These are phyloP conservation scores for Spizellomyces punctatus DNA, from an alignment of 192 early-diverging fungal genomes.

Conservation along the genomic window DNA sequence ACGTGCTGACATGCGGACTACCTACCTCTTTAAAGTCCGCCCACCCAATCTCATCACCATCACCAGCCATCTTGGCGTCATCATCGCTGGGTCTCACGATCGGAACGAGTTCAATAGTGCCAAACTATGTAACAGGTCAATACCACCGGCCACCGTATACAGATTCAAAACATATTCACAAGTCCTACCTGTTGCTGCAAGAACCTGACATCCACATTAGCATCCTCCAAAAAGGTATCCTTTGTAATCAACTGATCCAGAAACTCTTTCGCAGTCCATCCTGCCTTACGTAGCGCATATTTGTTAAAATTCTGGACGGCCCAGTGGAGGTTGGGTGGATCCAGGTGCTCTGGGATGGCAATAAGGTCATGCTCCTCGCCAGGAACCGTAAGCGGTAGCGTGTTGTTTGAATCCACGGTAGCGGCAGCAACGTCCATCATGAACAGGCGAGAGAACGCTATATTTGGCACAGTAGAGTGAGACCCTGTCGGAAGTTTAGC, in stretches of 20 bases:
- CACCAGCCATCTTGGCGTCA: slow-evolving; percentile 26
- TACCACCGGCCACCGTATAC: not conserved
- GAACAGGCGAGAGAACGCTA: slow-evolving; percentile 31
- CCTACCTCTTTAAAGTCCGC: slow-evolving; percentile 6
- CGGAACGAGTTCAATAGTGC: slow-evolving; percentile 12
- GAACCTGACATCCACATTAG: slow-evolving; percentile 24
- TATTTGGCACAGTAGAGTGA: not conserved
- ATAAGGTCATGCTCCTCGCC: not conserved
- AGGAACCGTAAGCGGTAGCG: not conserved
- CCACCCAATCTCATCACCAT: slow-evolving; percentile 8
- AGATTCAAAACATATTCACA: not conserved
- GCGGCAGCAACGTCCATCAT: slow-evolving; percentile 29
- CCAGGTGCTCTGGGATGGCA: slow-evolving; percentile 19
- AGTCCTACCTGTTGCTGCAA: slow-evolving; percentile 21
- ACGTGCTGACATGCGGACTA: not conserved
- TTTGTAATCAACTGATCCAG: slow-evolving; percentile 29
- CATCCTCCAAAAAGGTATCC: slow-evolving; percentile 28
- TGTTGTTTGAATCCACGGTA: not conserved
- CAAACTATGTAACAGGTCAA: slow-evolving; percentile 5
- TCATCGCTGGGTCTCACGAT: slow-evolving; percentile 29
- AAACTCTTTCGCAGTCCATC: slow-evolving; percentile 21
- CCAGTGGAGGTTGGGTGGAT: slow-evolving; percentile 30
- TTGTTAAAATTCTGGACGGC: slow-evolving; percentile 35
- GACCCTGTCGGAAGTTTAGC: not conserved
- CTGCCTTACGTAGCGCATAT: not conserved